phyloP scores from a whole-genome alignment of 306 rosid species.

The Gastrolobium villosum region DNA sequence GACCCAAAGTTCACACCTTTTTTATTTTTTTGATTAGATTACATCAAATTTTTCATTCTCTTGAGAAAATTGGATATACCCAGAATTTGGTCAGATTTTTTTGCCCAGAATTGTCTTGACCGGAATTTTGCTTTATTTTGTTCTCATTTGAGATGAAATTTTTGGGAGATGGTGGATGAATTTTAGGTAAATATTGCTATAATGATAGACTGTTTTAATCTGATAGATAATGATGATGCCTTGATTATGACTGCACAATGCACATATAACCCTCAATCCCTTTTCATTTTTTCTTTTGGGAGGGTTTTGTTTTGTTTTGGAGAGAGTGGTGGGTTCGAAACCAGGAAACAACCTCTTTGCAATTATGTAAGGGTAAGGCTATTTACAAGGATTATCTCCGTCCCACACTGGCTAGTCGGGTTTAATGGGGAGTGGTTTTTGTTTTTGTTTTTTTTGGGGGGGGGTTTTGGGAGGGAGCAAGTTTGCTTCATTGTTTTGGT shows the following conservation, averaged over 20 bases:
- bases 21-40: background rate
- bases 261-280: constrained; percentile 24
- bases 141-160: constrained; percentile 2
- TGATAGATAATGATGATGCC: constrained; percentile 6
- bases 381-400: no score
- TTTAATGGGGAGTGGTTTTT: no score
- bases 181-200: constrained; percentile 28
- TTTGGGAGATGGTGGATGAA: background rate
- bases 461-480: background rate
- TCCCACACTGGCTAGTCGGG: no score
- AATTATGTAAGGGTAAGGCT: no score
- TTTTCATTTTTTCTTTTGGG: background rate
- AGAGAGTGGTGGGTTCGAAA: no score
- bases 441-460: background rate
- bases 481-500: constrained; percentile 5
- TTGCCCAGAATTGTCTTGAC: constrained; percentile 1
- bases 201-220: constrained; percentile 27
- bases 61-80: constrained; percentile 35
- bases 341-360: no score
- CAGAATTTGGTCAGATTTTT: background rate
- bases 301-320: no score
- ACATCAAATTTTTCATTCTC: background rate
- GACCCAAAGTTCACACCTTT: constrained; percentile 37
- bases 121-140: constrained; percentile 8
- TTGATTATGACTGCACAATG: constrained; percentile 27